A percentile compares a stretch with the other conserved stretches of the same genome.
Evolutionary conservation across 2,329 filamentous ascomycete species (phyloP).

Genomic region (Aspergillus carbonarius): DNA sequence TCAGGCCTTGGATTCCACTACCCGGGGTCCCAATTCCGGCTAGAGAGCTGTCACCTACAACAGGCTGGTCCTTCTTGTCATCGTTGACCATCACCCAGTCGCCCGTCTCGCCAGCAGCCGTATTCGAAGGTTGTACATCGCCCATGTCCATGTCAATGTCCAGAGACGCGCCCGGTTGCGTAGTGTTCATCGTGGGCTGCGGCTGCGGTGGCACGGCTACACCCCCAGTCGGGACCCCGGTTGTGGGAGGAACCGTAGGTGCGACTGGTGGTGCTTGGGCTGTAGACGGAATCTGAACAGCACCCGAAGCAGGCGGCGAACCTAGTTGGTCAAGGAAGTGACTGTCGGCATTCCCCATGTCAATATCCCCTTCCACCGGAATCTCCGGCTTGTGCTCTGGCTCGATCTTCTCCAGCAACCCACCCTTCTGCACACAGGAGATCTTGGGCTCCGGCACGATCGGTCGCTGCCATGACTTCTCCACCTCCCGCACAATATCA

Average conservation of each 20-base stretch:
- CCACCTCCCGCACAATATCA: conserved; percentile 72
- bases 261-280: conserved; percentile 16
- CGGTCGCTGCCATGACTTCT: conserved; percentile 66
- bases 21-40: conserved; percentile 18
- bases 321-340: conserved; percentile 38
- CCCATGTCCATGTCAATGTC: conserved; percentile 57
- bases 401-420: conserved; percentile 60
- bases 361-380: conserved; percentile 30
- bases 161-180: conserved; percentile 14
- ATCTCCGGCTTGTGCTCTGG: conserved; percentile 27
- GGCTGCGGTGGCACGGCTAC: neutral
- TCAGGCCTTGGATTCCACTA: conserved; percentile 26
- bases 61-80: conserved; percentile 46
- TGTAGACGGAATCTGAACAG: conserved; percentile 47
- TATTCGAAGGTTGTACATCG: conserved; percentile 35
- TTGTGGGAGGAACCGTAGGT: neutral
- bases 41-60: conserved; percentile 9
- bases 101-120: conserved; percentile 51
- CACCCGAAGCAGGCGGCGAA: conserved; percentile 18
- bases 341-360: conserved; percentile 34
- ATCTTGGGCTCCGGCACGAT: conserved; percentile 65
- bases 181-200: conserved; percentile 20
- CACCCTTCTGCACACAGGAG: conserved; percentile 74
- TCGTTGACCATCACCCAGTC: conserved; percentile 78
- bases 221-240: conserved; percentile 4